Conservation (phyloP, 306 rosid species). For the Pueraria montana region DNA sequence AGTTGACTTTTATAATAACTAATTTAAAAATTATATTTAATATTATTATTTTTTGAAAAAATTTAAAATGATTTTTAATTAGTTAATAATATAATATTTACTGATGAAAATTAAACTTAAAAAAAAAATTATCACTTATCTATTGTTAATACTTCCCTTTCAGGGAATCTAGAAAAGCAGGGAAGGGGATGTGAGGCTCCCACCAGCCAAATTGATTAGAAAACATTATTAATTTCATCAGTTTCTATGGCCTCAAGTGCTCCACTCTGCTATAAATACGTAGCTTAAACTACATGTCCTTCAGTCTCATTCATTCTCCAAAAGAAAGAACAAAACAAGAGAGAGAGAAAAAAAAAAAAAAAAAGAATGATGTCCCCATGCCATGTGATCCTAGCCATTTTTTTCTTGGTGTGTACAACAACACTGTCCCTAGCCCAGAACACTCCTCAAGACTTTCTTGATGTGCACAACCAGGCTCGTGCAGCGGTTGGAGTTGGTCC, state of each 20-base stretch:
- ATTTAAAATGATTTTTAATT: too few species aligned
- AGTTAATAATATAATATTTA: too few species aligned
- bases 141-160: too few species aligned
- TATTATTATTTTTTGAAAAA: too few species aligned
- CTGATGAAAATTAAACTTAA: too few species aligned
- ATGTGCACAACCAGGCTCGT: slow-evolving; percentile 69
- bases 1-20: too few species aligned
- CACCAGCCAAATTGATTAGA: slow-evolving; percentile 12
- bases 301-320: slow-evolving; percentile 15
- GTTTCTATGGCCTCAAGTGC: slow-evolving; percentile 3
- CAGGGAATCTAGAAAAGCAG: slow-evolving; percentile 21
- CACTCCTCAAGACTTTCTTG: slow-evolving; percentile 57
- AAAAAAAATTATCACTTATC: too few species aligned
- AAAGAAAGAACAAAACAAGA: background rate
- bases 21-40: too few species aligned
- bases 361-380: slow-evolving; percentile 30
- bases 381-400: background rate
- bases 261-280: slow-evolving; percentile 31
- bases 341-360: background rate
- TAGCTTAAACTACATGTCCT: background rate
- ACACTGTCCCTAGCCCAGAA: slow-evolving; percentile 38
- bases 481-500: slow-evolving; percentile 66
- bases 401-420: background rate
- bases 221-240: background rate
- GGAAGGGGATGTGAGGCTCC: slow-evolving; percentile 1